Evolutionary conservation across 257 asterid species (phyloP).

Genomic region (Solanum corneliomulleri): DNA sequence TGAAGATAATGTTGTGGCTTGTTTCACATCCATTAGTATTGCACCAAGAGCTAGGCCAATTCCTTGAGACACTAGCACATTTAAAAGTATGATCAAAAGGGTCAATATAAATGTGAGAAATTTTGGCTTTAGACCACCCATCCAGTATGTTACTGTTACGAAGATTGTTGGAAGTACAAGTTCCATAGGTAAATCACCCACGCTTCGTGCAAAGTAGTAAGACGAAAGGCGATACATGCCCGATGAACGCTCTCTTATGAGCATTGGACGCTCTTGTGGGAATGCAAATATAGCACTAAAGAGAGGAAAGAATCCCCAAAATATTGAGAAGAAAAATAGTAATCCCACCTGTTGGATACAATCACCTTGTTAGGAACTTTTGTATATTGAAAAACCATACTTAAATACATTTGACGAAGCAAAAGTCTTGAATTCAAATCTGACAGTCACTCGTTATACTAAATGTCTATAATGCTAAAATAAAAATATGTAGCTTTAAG

Average conservation of each 20-base stretch:
- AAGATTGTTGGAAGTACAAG: conserved; percentile 71
- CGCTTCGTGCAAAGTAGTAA: conserved; percentile 53
- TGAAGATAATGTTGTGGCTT: conserved; percentile 52
- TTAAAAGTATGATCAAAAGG: conserved; percentile 44
- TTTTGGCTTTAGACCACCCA: conserved; percentile 76
- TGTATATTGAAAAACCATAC: neutral
- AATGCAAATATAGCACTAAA: conserved; percentile 63
- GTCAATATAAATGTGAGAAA: conserved; percentile 37
- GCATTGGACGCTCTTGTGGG: conserved; percentile 66
- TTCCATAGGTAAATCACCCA: conserved; percentile 81
- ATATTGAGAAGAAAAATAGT: conserved; percentile 72
- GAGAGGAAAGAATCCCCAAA: conserved; percentile 83
- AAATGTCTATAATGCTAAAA: neutral
- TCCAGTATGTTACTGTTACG: conserved; percentile 62
- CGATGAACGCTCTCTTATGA: conserved; percentile 46
- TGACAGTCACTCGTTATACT: neutral
- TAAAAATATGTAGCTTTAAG: neutral
- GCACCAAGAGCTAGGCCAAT: conserved; percentile 90
- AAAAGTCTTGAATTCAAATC: neutral
- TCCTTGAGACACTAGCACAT: conserved; percentile 73
- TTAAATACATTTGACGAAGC: neutral
- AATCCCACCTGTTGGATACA: conserved; percentile 55
- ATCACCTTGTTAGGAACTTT: neutral
- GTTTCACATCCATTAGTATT: conserved; percentile 59
- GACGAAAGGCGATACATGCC: conserved; percentile 81